Percentiles rank a stretch among this genome's conserved stretches.
phyloP scores from a whole-genome alignment of 495 filamentous ascomycete species.

The Daldinia grandis region DNA sequence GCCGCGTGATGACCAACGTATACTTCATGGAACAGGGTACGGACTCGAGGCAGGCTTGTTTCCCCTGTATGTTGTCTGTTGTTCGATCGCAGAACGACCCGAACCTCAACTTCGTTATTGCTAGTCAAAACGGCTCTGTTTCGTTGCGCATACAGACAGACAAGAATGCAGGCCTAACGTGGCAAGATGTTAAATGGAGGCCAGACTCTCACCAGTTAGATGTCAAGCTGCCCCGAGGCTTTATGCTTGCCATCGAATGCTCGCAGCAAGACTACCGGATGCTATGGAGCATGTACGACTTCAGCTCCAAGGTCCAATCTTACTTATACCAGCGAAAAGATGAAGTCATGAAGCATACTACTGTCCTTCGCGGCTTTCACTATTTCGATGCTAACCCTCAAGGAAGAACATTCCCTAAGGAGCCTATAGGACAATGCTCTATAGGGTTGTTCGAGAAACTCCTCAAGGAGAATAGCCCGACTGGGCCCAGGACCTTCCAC shows the following conservation, averaged over 20 bases:
- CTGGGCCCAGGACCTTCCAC: constrained; percentile 72
- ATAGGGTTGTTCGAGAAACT: constrained; percentile 76
- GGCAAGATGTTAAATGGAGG: constrained; percentile 83
- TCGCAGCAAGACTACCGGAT: constrained; percentile 75
- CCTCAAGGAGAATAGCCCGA: constrained; percentile 67
- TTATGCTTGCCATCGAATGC: constrained; percentile 72
- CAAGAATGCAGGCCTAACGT: constrained; percentile 72
- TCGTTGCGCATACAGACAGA: constrained; percentile 76
- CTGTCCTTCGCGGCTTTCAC: constrained; percentile 71
- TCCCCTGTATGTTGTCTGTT: constrained; percentile 77
- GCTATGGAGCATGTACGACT: constrained; percentile 82
- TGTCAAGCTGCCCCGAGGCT: constrained; percentile 72
- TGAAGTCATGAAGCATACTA: constrained; percentile 72
- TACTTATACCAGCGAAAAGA: constrained; percentile 70
- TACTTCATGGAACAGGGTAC: constrained; percentile 72
- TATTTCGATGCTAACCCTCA: constrained; percentile 75
- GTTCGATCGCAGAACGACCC: constrained; percentile 72
- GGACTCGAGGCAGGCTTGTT: constrained; percentile 68
- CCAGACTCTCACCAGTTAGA: constrained; percentile 66
- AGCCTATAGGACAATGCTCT: constrained; percentile 72
- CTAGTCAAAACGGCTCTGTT: constrained; percentile 78
- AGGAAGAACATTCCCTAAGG: constrained; percentile 73
- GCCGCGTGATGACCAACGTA: constrained; percentile 73
- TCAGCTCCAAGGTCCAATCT: constrained; percentile 74
- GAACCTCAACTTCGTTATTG: constrained; percentile 71